phyloP scores from a whole-genome alignment of 192 early-diverging fungal genomes.

The Spizellomyces sp. region DNA sequence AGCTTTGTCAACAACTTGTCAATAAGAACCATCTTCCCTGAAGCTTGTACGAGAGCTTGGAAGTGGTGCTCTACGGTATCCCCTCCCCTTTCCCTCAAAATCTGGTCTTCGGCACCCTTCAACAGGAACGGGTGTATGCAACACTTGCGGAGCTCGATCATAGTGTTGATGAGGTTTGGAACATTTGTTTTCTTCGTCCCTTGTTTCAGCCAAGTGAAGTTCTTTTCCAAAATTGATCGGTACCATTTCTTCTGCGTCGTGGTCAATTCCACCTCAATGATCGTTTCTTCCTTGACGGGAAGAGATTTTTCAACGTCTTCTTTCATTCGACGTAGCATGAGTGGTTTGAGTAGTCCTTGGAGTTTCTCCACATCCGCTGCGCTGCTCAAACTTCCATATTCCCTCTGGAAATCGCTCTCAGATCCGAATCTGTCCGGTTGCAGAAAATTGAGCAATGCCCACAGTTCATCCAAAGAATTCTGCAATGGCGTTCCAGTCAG shows the following conservation, averaged over 20 bases:
- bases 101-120: constrained; percentile 78
- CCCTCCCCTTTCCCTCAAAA: constrained; percentile 65
- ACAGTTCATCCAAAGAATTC: constrained; percentile 81
- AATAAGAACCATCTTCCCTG: constrained; percentile 82
- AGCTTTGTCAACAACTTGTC: constrained; percentile 80
- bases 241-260: constrained; percentile 85
- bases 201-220: constrained; percentile 81
- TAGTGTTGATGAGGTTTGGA: constrained; percentile 80
- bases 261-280: constrained; percentile 86
- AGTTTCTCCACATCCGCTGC: constrained; percentile 78
- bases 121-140: constrained; percentile 87
- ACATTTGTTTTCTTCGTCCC: constrained; percentile 66
- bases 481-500: constrained; percentile 86
- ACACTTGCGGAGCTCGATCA: constrained; percentile 90
- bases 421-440: constrained; percentile 70
- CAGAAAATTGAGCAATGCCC: constrained; percentile 80
- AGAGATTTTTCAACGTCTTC: constrained; percentile 89
- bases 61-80: constrained; percentile 64
- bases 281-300: constrained; percentile 89
- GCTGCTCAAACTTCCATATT: constrained; percentile 70
- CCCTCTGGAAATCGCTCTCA: constrained; percentile 66
- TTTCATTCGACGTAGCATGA: constrained; percentile 85
- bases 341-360: constrained; percentile 75
- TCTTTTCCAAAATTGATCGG: constrained; percentile 78
- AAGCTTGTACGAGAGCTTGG: constrained; percentile 70